These are phyloP conservation scores for Aspergillus jensenii DNA, from an alignment of 2,329 filamentous ascomycete genomes.

Conservation along the genomic window DNA sequence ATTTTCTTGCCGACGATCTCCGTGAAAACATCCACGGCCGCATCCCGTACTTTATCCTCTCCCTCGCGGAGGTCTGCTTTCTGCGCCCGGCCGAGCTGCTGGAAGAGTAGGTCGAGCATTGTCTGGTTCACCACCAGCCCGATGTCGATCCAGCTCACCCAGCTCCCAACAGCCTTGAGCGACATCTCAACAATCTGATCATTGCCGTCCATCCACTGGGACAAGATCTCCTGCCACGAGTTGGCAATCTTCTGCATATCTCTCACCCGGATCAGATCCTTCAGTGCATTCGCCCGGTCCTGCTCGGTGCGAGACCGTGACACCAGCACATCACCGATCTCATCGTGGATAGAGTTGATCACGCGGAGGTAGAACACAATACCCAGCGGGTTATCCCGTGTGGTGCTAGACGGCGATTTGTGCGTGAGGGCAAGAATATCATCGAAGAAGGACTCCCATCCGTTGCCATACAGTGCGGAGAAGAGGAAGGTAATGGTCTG, in stretches of 20 bases:
- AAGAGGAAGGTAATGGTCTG: slow-evolving; percentile 96
- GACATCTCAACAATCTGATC: slow-evolving; percentile 80
- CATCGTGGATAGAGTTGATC: slow-evolving; percentile 87
- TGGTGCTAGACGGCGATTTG: slow-evolving; percentile 54
- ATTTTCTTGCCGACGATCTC: slow-evolving; percentile 99
- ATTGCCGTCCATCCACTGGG: slow-evolving; percentile 70
- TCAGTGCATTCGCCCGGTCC: slow-evolving; percentile 83
- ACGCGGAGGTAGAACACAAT: slow-evolving; percentile 87
- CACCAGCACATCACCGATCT: slow-evolving; percentile 91
- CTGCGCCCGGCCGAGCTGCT: slow-evolving; percentile 75
- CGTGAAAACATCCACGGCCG: slow-evolving; percentile 90
- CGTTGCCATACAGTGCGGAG: slow-evolving; percentile 76
- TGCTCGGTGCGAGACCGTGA: slow-evolving; percentile 74
- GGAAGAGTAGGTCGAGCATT: slow-evolving; percentile 81
- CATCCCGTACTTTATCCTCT: slow-evolving; percentile 81
- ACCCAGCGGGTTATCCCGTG: slow-evolving; percentile 69
- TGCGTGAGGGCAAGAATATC: slow-evolving; percentile 80
- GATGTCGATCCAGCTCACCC: slow-evolving; percentile 99
- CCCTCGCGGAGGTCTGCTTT: slow-evolving; percentile 62
- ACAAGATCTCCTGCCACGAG: slow-evolving; percentile 89
- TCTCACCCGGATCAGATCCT: slow-evolving; percentile 81
- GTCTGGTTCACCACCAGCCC: slow-evolving; percentile 85
- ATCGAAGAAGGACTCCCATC: slow-evolving; percentile 88
- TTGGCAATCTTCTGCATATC: slow-evolving; percentile 85
- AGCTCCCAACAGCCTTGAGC: slow-evolving; percentile 87